Percentiles rank a stretch among this genome's conserved stretches.
These are phyloP conservation scores for Mucor indicus DNA, from an alignment of 371 early-diverging fungal genomes.

Conservation along the genomic window DNA sequence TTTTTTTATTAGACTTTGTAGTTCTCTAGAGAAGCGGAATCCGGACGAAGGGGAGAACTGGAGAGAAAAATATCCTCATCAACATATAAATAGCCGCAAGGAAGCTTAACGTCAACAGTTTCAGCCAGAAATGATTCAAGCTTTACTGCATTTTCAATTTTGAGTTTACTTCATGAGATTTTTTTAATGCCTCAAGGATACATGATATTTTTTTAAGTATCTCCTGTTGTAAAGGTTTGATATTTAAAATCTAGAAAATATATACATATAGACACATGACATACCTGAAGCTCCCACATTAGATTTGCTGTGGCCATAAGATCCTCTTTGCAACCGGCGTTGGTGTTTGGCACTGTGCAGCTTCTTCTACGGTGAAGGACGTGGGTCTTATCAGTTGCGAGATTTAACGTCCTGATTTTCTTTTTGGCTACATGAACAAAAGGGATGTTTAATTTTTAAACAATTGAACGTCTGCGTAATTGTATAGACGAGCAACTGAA, in stretches of 20 bases:
- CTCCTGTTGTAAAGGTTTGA: no score
- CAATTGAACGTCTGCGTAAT: not conserved
- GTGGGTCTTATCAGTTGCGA: not conserved
- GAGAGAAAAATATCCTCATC: not conserved
- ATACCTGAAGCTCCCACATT: slow-evolving; percentile 4
- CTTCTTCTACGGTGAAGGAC: not conserved
- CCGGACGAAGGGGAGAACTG: slow-evolving; percentile 2
- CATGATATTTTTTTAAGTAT: not conserved
- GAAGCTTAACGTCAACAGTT: not conserved
- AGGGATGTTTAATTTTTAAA: slow-evolving; percentile 5
- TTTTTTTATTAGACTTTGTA: no score
- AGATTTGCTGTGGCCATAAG: not conserved
- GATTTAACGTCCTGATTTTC: not conserved
- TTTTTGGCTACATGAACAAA: slow-evolving; percentile 5
- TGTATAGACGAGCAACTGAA: not conserved
- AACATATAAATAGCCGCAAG: not conserved
- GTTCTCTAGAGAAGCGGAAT: not conserved
- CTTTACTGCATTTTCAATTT: not conserved
- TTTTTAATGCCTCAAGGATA: not conserved
- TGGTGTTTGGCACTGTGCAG: not conserved
- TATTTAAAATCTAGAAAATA: not conserved
- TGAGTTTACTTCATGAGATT: not conserved
- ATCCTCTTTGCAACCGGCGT: not conserved
- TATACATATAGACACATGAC: not conserved
- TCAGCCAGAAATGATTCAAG: slow-evolving; percentile 1